Percentiles rank a stretch among this genome's conserved stretches.
Conservation (phyloP, 768 basidiomycete genomes). For the Hygrophorus pudorinus region DNA sequence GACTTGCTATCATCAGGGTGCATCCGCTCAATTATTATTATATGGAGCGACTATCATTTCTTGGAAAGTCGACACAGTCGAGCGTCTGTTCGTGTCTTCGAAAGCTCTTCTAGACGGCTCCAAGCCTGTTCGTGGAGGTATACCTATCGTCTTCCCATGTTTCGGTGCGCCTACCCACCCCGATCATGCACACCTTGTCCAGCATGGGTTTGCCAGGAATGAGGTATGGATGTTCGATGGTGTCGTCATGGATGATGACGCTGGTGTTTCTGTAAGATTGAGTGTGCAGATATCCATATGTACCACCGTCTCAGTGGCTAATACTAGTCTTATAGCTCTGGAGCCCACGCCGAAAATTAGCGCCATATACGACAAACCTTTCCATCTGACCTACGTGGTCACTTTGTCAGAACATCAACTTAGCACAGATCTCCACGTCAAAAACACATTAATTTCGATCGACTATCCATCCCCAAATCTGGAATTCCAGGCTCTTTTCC, state of each 20-base stretch:
- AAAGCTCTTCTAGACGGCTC: constrained; percentile 74
- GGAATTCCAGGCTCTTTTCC: constrained; percentile 88
- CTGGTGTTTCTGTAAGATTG: constrained; percentile 67
- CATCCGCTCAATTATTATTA: constrained; percentile 52
- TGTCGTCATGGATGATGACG: constrained; percentile 55
- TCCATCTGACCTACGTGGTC: constrained; percentile 74
- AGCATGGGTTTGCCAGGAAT: constrained; percentile 90
- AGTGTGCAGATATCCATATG: constrained; percentile 35
- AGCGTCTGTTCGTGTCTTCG: constrained; percentile 74
- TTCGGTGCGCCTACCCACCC: constrained; percentile 78
- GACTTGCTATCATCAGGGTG: constrained; percentile 34
- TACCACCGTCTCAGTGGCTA: background rate
- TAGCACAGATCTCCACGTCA: constrained; percentile 71
- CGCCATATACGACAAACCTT: constrained; percentile 50
- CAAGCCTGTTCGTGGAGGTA: constrained; percentile 56
- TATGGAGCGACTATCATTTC: constrained; percentile 86
- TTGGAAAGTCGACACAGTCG: constrained; percentile 57
- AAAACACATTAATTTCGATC: constrained; percentile 48
- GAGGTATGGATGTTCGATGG: constrained; percentile 61
- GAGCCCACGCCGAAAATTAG: constrained; percentile 50
- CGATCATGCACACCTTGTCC: constrained; percentile 59
- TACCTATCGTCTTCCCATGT: constrained; percentile 69
- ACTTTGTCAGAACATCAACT: constrained; percentile 67
- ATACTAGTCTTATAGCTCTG: constrained; percentile 36
- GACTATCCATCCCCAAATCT: too few species aligned